A percentile compares a stretch with the other conserved stretches of the same genome.
Conservation (phyloP, 495 filamentous ascomycete species). For the Saxispiralis lemnorum region DNA sequence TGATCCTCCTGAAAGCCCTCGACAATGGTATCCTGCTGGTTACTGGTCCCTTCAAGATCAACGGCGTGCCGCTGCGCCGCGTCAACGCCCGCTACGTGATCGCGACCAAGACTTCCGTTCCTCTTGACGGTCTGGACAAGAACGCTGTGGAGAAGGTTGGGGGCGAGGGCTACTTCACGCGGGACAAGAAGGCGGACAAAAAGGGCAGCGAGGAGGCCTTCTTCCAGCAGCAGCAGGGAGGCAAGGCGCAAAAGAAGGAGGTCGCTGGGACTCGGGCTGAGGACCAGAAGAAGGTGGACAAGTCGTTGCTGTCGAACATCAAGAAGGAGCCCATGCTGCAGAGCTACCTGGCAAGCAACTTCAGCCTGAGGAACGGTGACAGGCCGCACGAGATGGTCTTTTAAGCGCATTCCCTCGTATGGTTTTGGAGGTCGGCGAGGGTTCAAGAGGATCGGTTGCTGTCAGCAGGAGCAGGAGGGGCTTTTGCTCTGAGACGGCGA, state of each 20-base stretch:
- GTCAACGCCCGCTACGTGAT: constrained; percentile 99
- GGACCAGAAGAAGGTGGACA: constrained; percentile 96
- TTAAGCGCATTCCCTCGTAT: constrained; percentile 11
- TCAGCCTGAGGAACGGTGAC: constrained; percentile 95
- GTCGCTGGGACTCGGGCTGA: constrained; percentile 70
- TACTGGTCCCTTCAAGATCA: constrained; percentile 99
- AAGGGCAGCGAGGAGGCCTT: constrained; percentile 81
- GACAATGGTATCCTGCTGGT: constrained; percentile 93
- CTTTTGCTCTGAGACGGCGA: no score
- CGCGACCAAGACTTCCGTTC: constrained; percentile 79
- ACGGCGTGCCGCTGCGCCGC: constrained; percentile 93
- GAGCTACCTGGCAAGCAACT: constrained; percentile 77
- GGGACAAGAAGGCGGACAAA: constrained; percentile 83
- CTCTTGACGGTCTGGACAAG: constrained; percentile 65
- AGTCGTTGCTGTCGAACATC: constrained; percentile 73
- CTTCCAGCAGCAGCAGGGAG: constrained; percentile 59
- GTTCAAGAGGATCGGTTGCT: no score
- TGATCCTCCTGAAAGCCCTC: constrained; percentile 93
- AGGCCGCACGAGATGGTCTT: constrained; percentile 81
- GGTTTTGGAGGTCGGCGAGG: no score
- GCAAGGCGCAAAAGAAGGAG: constrained; percentile 93
- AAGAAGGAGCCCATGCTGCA: constrained; percentile 86
- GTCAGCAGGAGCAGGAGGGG: no score
- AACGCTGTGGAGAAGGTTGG: constrained; percentile 71
- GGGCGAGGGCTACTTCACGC: constrained; percentile 77